Evolutionary conservation across 2,329 filamentous ascomycete genomes (phyloP).

Genomic region (Stenocarpella maydis): DNA sequence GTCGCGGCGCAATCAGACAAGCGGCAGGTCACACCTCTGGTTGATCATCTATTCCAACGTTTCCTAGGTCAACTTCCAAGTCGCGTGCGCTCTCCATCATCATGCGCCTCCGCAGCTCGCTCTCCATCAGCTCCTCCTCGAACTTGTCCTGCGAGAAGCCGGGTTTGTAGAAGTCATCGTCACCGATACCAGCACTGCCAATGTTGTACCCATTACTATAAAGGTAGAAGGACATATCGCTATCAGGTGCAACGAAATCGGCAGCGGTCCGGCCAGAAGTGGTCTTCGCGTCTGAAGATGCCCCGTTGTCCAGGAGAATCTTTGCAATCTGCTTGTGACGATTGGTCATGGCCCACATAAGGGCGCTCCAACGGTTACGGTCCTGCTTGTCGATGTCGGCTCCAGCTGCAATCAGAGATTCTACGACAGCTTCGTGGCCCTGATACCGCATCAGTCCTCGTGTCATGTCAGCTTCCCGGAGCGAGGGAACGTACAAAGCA

Average conservation of each 20-base stretch:
- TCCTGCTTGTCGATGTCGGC: slow-evolving; percentile 93
- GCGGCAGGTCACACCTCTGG: slow-evolving; percentile 70
- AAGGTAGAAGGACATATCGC: slow-evolving; percentile 94
- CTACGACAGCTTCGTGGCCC: slow-evolving; percentile 90
- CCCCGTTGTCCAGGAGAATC: slow-evolving; percentile 87
- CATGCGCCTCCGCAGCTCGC: slow-evolving; percentile 93
- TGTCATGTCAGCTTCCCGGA: slow-evolving; percentile 29
- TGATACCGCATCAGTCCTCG: slow-evolving; percentile 46
- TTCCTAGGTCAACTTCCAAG: slow-evolving; percentile 93
- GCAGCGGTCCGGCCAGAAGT: slow-evolving; percentile 93
- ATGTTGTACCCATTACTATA: slow-evolving; percentile 94
- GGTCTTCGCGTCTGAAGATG: slow-evolving; percentile 95
- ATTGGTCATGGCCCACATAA: slow-evolving; percentile 99
- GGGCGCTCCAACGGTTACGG: slow-evolving; percentile 93
- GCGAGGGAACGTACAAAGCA: slow-evolving; percentile 77
- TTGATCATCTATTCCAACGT: slow-evolving; percentile 93
- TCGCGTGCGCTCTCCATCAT: slow-evolving; percentile 99
- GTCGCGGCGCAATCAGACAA: background rate
- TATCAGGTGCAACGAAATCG: slow-evolving; percentile 94
- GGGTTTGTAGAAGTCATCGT: slow-evolving; percentile 88
- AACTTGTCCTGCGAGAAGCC: slow-evolving; percentile 94
- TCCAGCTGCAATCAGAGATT: slow-evolving; percentile 82
- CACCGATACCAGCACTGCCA: slow-evolving; percentile 78
- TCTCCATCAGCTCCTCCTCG: slow-evolving; percentile 97
- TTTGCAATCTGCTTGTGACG: slow-evolving; percentile 96